Percentiles rank a stretch among this genome's conserved stretches.
These are phyloP conservation scores for Naegleria gruberi DNA, from an alignment of 208 protist species.

Conservation along the genomic window DNA sequence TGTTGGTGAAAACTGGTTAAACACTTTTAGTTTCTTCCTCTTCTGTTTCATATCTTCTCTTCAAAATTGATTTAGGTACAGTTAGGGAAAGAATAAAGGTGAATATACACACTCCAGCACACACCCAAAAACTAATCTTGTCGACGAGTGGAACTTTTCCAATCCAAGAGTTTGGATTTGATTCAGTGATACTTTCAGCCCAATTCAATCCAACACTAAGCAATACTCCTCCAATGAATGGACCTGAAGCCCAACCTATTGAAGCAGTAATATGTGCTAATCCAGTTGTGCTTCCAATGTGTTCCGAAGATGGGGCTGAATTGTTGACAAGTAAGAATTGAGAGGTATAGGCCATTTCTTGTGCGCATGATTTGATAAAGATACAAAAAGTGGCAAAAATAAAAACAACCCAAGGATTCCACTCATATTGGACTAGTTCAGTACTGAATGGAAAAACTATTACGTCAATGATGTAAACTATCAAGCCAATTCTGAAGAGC, in stretches of 20 bases:
- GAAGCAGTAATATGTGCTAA: not conserved
- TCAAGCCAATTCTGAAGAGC: not conserved
- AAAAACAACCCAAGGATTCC: not conserved
- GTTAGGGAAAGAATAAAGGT: not conserved
- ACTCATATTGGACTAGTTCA: not conserved
- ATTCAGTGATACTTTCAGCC: not conserved
- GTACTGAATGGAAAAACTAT: not conserved
- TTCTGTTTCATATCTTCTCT: not conserved
- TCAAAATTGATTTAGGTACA: not conserved
- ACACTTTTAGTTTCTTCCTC: not conserved
- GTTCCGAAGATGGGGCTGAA: not conserved
- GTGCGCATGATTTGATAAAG: not conserved
- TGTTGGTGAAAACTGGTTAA: too few species aligned
- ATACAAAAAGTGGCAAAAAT: not conserved
- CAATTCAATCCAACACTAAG: not conserved
- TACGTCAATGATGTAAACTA: not conserved
- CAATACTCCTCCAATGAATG: not conserved
- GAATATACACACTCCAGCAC: not conserved
- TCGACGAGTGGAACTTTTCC: not conserved
- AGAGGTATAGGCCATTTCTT: not conserved
- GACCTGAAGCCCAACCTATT: not conserved
- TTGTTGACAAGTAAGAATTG: not conserved
- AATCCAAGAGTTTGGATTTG: not conserved
- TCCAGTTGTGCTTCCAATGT: not conserved
- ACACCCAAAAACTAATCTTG: not conserved